Base-by-base conservation (phyloP, 495 filamentous ascomycete species). In the Lentithecium fluviatile region DNA sequence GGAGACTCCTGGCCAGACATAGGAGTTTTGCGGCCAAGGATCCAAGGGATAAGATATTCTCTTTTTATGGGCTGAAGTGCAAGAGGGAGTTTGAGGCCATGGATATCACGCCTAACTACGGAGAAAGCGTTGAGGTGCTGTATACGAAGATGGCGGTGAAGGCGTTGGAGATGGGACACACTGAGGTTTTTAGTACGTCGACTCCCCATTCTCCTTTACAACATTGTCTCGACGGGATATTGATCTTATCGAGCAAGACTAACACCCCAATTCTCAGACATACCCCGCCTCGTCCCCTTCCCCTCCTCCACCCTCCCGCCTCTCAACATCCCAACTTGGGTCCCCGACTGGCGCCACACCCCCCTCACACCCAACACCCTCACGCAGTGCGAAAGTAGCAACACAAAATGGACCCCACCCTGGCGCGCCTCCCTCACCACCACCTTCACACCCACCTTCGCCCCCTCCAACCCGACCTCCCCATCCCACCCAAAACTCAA, bases 11-110 rank as follows among this genome's bases (percentile, higher is more conserved):
- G 5, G 15, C 19, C 40, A 5, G 40, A 13, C 40, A 43, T 20
- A 5, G 40, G 15, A 20, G 40, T 43, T 43, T 6, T 13, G 40
- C 40, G 21, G 46, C 46, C 5, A 25, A 15, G 21, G 46, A 50
- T n/a, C 46, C 46, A 13, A 5, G 46, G 2, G 46, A 50, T 17
- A 50, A 50, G 26, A 32, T 50, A 4, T 50, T 50, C 40, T 15
- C 40, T 3, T 43, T 43, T 13, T 43, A 13, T 4, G 40, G 40
- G 13, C 13, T 43, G 13, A 20, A 15, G 13, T 15, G 15, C 13
- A 5, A 43, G 15, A 5, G 4, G 13, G 3, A 15, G 13, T 43
- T 43, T 13, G 19, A n/a, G 40, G 15, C 3, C 5, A 43, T 43
- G 40, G 19, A 15, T 13, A 20, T 43, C 3, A 13, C 3, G 15